phyloP scores from a whole-genome alignment of 352 stramenopile genomes.

The Phytophthora rubi region DNA sequence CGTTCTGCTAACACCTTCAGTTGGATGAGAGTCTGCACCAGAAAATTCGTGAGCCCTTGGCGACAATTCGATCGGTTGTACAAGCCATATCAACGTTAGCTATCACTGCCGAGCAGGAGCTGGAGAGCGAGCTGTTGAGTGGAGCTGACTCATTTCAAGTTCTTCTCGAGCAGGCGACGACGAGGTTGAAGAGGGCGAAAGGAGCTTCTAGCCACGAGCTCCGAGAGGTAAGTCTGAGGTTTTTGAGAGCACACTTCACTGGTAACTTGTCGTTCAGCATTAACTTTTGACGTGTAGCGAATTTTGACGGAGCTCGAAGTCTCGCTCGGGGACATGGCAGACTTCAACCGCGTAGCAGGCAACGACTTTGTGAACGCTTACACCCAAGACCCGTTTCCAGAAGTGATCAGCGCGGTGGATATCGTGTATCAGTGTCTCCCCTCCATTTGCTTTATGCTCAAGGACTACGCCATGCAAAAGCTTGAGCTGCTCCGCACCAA shows the following conservation, averaged over 20 bases:
- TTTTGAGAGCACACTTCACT: neutral
- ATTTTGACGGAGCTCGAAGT: constrained; percentile 55
- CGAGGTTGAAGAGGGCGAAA: constrained; percentile 11
- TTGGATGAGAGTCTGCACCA: constrained; percentile 26
- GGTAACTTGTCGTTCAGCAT: too few species aligned
- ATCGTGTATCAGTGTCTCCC: constrained; percentile 45
- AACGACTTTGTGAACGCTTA: constrained; percentile 49
- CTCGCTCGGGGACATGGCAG: constrained; percentile 43
- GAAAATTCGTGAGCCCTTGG: constrained; percentile 38
- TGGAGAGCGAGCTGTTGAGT: constrained; percentile 37
- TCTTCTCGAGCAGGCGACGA: constrained; percentile 30
- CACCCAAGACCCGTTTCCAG: constrained; percentile 25
- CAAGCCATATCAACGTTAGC: constrained; percentile 29
- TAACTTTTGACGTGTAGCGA: constrained; percentile 18
- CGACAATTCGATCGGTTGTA: constrained; percentile 33
- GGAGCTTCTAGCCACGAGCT: constrained; percentile 7
- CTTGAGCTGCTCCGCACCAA: constrained; percentile 37
- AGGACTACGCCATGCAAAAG: constrained; percentile 46
- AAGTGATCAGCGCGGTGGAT: constrained; percentile 31
- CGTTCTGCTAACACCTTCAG: constrained; percentile 7
- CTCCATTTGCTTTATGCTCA: constrained; percentile 52
- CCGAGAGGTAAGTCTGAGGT: constrained; percentile 27
- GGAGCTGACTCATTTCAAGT: constrained; percentile 31
- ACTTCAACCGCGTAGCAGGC: constrained; percentile 38
- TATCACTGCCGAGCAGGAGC: constrained; percentile 23